phyloP scores from a whole-genome alignment of 177 flowering plant species.

The Telopea speciosissima region DNA sequence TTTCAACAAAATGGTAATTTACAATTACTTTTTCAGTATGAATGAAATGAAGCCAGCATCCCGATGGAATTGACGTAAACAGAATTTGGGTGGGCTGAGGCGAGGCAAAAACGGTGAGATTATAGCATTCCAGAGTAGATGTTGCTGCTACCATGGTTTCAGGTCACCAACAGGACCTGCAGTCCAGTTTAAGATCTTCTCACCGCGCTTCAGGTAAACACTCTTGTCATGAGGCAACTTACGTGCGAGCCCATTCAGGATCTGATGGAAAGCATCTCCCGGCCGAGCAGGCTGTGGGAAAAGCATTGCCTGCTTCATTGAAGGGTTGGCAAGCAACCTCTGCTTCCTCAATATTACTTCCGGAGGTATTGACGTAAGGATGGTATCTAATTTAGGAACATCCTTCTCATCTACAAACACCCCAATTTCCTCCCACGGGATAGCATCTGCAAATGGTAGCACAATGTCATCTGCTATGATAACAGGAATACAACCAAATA shows the following conservation, averaged over 20 bases:
- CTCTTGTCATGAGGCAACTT: constrained; percentile 70
- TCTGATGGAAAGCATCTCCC: constrained; percentile 96
- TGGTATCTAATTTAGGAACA: constrained; percentile 80
- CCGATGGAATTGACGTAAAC: neutral
- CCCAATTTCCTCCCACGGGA: constrained; percentile 97
- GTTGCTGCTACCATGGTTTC: constrained; percentile 53
- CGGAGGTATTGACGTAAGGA: constrained; percentile 76
- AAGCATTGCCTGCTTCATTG: constrained; percentile 94
- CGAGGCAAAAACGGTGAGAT: neutral
- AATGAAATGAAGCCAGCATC: neutral
- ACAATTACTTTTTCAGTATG: neutral
- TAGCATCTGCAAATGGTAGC: constrained; percentile 92
- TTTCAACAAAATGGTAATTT: neutral
- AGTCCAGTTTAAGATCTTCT: constrained; percentile 79
- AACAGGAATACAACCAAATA: constrained; percentile 94
- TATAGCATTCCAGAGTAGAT: neutral
- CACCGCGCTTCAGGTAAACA: constrained; percentile 50
- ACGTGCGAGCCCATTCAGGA: constrained; percentile 88
- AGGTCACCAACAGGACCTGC: constrained; percentile 85
- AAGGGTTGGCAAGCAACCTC: constrained; percentile 88
- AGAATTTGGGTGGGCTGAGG: neutral
- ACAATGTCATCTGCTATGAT: constrained; percentile 97
- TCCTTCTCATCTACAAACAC: constrained; percentile 84
- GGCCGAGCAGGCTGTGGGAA: constrained; percentile 92
- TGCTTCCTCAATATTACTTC: constrained; percentile 87